Evolutionary conservation across 192 early-diverging fungal species (phyloP), one percentile per base, ranked within the genome.

Genomic region (Backusella tuberculispora): DNA sequence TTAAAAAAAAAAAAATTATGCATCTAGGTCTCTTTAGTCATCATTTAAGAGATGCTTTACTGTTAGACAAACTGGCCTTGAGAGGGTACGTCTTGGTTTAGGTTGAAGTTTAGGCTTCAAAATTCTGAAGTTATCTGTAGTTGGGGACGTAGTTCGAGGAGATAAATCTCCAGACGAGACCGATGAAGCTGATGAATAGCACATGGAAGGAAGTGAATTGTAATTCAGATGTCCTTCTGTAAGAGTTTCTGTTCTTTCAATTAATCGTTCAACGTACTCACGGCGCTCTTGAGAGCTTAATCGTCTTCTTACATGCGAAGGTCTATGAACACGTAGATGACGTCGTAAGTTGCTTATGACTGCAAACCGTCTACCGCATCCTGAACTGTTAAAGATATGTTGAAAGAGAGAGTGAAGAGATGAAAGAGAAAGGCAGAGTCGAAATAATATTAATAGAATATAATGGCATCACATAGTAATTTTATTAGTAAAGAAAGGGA

Each of bases 301-400:
- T 46, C 66, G 34, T 21, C 38, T 40, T 6, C 42, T 41, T 38
- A 40, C n/a, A 40, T 67, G 40, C 21, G 42, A 67, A 42, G 66
- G 66, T 46, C 44, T 70, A 48, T 67, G 43, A 37, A 44, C 72
- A 42, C 64, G 63, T 8, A 74, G 17, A 46, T 74, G 72, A 17
- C 63, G 56, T 46, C 72, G 37, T 43, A 74, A 44, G 65, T 74
- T 74, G 24, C 72, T 74, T 7, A 74, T 43, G 12, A 64, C 60
- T 38, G 63, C 24, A 37, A 74, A 74, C 8, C 68, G 41, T 47
- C 45, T 70, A 26, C 68, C 68, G 29, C 68, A 70, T 46, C 68
- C 68, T 29, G 26, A 42, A 17, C 68, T 70, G 10, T 60, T 60
- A 0, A 60, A 13, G 21, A 60, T 60, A 34, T 34, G 2, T 34